phyloP scores from a whole-genome alignment of 176 grass and related monocot genomes.

The Rhipidocladum racemiflorum region DNA sequence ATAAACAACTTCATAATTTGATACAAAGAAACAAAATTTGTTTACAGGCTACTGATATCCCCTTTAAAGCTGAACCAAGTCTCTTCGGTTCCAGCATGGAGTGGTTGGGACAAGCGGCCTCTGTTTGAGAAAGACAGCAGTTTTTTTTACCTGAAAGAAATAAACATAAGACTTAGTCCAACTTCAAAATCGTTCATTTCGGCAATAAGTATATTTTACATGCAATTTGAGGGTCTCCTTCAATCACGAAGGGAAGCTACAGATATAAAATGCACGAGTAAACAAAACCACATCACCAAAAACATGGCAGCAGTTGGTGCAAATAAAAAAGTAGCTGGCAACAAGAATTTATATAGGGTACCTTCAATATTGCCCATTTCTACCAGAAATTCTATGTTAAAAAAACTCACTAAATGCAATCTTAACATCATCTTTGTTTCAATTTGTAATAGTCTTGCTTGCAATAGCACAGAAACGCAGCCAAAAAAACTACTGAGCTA shows the following conservation, averaged over 20 bases:
- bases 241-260: neutral
- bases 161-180: neutral
- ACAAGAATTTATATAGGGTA: neutral
- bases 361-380: neutral
- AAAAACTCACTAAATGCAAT: neutral
- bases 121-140: neutral
- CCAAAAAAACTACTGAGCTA: neutral
- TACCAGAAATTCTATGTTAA: neutral
- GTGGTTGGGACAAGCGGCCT: neutral
- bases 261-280: constrained; percentile 1
- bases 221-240: neutral
- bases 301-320: neutral
- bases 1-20: constrained; percentile 6
- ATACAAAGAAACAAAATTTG: neutral
- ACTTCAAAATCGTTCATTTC: neutral
- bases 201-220: neutral
- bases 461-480: neutral
- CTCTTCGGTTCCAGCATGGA: neutral
- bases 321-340: neutral
- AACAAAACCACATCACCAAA: neutral
- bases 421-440: neutral
- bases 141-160: constrained; percentile 29
- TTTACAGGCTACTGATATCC: constrained; percentile 8
- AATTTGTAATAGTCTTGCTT: neutral
- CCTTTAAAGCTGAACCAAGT: constrained; percentile 5